Conservation (phyloP, 768 basidiomycete species). For the Mycena filopes region DNA sequence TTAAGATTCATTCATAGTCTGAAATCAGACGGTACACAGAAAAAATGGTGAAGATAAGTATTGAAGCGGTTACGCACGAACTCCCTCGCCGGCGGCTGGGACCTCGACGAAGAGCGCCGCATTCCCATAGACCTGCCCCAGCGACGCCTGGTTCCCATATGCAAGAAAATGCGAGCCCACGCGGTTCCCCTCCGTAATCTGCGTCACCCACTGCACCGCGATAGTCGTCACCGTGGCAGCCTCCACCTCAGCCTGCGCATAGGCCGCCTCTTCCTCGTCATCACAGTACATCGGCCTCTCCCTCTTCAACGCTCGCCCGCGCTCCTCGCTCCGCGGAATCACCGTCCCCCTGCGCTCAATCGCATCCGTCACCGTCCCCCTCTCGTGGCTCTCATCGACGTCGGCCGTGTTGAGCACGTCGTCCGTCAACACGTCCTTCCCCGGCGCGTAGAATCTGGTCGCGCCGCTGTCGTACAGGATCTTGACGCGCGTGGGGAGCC, state of each 20-base stretch:
- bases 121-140: conserved; percentile 7
- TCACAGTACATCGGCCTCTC: background rate
- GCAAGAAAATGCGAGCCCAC: background rate
- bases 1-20: too few species aligned
- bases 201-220: conserved; percentile 9
- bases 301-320: background rate
- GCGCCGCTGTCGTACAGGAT: too few species aligned
- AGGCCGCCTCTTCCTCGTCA: background rate
- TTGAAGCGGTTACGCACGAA: too few species aligned
- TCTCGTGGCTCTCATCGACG: background rate
- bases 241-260: background rate
- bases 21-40: too few species aligned
- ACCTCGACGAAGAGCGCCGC: conserved; percentile 20
- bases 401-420: conserved; percentile 2
- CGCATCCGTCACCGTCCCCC: background rate
- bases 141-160: conserved; percentile 9
- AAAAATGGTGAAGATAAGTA: too few species aligned
- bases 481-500: too few species aligned
- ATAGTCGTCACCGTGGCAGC: background rate
- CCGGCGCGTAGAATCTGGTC: background rate
- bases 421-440: background rate
- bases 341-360: background rate
- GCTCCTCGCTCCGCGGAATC: background rate
- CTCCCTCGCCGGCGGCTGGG: conserved; percentile 21
- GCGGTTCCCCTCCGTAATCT: background rate